Evolutionary conservation across 73 alveolate genomes (phyloP), one percentile per base, ranked within the genome.

Genomic region (Strombidium stylifer): DNA sequence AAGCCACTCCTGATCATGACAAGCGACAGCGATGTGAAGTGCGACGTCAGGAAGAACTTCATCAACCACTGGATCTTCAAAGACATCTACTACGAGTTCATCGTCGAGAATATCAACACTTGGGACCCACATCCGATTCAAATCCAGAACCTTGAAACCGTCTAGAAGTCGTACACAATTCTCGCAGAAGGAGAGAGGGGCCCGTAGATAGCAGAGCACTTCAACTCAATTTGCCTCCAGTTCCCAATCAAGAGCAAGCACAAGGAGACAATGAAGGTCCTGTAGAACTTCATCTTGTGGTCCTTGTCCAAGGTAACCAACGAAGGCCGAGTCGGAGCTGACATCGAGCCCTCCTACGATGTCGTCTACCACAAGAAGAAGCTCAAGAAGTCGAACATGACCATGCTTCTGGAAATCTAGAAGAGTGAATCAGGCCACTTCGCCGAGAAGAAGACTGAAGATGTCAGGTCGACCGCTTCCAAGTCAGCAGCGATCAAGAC

Each of bases 41-140:
- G 91, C 28, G 60, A 57, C 41, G 45, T 89, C 24, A 75, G 66
- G 30, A 89, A 91, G 61, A 90, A 82, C 48, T 82, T 60, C 76
- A 65, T 86, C 0, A 84, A 87, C 31, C 95, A 93, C 56, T 82
- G 87, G 81, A 66, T 77, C 45, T 71, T 76, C 1, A 34, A 73
- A 48, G 81, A 80, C 41, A 61, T 93, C 42, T 91, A 90, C 18
- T 41, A 41, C 48, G 96, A 94, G 59, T 94, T 94, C 53, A 74
- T 85, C 34, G 97, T 69, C 12, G 85, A 84, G 36, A 85, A 68
- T 34, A 79, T 85, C 21, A 87, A 86, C 54, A 68, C 85, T 20
- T 94, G 99, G 99, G 95, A 91, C 69, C 91, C 96, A 0, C 99
- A 94, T 69, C 90, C 93, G 39, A 69, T 91, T 41, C 86, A 90